Evolutionary conservation across 2,329 filamentous ascomycete genomes (phyloP), one percentile per base, ranked within the genome.

Genomic region (Scorias spongiosa): DNA sequence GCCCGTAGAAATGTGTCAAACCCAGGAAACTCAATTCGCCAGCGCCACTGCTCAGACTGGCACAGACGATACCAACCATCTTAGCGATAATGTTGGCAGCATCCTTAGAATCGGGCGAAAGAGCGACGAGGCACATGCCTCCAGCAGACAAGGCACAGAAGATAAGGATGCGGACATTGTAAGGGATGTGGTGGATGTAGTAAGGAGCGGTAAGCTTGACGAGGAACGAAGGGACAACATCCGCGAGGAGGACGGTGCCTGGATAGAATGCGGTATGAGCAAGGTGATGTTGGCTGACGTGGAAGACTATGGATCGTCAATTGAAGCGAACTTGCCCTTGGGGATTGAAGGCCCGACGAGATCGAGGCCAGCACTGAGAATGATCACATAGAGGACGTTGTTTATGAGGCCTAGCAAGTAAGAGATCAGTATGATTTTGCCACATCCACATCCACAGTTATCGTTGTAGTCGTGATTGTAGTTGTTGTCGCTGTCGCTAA

Each of bases 311-410:
- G 11, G 32, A 12, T 12, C 9, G 32, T 15, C 9, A 9, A 9
- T 4, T 7, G 20, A 26, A 26, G 20, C 20, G 20, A 15, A 36
- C 32, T 36, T 36, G 32, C 32, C 32, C 63, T 96, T 96, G 41
- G 91, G 91, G 1, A 95, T 72, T 50, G 70, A 63, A 29, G 84
- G 81, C 30, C 89, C 89, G 54, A 96, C 91, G 48, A 98, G 83
- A 58, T 98, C 91, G 56, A 95, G 83, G 2, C 91, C 91, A 30
- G 91, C 84, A 28, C 87, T 93, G 56, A 98, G 81, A 59, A 96
- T 91, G 62, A 96, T 84, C 44, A 96, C 89, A 65, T 95, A 96
- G 66, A 95, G 82, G 53, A 96, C 85, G 67, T 96, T 96, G 66
- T 98, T 96, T 61, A 96, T 91, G 14, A 91, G 68, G 42, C 85